Evolutionary conservation across 352 stramenopile species (phyloP).

Genomic region (Pythium volutum): DNA sequence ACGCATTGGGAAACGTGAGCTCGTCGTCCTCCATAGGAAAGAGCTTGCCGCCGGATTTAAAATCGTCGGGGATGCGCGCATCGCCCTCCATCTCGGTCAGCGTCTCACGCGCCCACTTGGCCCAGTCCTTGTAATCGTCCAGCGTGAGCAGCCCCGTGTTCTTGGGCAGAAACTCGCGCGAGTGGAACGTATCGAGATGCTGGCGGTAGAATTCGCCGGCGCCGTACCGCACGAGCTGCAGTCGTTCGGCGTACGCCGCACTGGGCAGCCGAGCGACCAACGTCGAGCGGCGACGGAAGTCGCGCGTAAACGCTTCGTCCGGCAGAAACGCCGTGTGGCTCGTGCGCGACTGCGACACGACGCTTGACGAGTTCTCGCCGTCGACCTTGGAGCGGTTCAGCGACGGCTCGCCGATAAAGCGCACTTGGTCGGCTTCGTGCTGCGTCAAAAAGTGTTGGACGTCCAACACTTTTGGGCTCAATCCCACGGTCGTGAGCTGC

Average conservation of each 20-base stretch:
- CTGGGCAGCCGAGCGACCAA: constrained; percentile 64
- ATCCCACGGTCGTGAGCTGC: constrained; percentile 62
- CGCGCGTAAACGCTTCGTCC: constrained; percentile 61
- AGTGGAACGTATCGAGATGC: constrained; percentile 83
- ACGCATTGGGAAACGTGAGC: constrained; percentile 52
- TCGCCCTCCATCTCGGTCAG: constrained; percentile 38
- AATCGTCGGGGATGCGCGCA: constrained; percentile 45
- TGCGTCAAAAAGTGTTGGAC: constrained; percentile 66
- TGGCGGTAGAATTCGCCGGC: constrained; percentile 81
- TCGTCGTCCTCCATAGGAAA: constrained; percentile 58
- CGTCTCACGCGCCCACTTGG: constrained; percentile 51
- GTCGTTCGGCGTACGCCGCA: constrained; percentile 56
- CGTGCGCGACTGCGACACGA: constrained; percentile 63
- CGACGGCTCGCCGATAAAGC: constrained; percentile 42
- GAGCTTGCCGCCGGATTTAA: constrained; percentile 50
- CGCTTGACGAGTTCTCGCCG: constrained; percentile 52
- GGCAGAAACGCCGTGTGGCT: constrained; percentile 81
- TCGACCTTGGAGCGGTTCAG: constrained; percentile 74
- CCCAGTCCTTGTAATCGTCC: constrained; percentile 70
- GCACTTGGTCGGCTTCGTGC: constrained; percentile 54
- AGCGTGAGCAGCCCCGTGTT: constrained; percentile 30
- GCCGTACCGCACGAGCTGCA: constrained; percentile 78
- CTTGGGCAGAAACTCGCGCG: constrained; percentile 65
- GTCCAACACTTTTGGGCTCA: constrained; percentile 71
- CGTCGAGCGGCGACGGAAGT: constrained; percentile 66